Base-by-base conservation (phyloP, 495 filamentous ascomycete species). In the Aspergillus sclerotiicarbonarius region DNA sequence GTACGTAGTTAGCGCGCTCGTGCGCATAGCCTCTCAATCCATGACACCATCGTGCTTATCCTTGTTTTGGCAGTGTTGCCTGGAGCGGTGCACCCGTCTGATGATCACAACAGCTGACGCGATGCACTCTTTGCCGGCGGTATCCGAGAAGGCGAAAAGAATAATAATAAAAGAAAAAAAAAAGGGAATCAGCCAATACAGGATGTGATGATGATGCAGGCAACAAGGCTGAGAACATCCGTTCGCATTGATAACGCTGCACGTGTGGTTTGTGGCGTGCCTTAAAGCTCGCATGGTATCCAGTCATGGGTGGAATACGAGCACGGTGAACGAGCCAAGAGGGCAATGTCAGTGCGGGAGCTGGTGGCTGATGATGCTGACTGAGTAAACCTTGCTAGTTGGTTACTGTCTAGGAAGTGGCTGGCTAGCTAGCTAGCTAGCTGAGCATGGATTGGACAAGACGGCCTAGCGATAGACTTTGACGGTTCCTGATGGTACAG, bases 391-490 rank as follows among this genome's bases (percentile, higher is more conserved):
- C 37, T 41, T 25, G 25, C 25, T 25, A 25, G 25, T 25, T 25
- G 25, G 25, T 25, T 25, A 25, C 25, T 25, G 25, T 25, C 25
- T 25, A 5, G 25, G 25, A 25, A 25, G 25, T 25, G 25, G 25
- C 25, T 25, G 25, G 25, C 25, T 25, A 25, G 25, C 25, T 44
- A n/a, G 45, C n/a, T 48, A 3, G 13, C 13, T 18, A 48, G 37
- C 33, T 41, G 10, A 41, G 37, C 37, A 41, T 6, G 13, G 37
- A 9, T 41, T n/a, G 12, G n/a, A n/a, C 13, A 9, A 35, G 3
- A 35, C 33, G 8, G 33, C 33, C 58, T 61, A 66, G 43, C 52
- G 54, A 50, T 66, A 66, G 35, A 66, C 51, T 52, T 69, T 69
- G 64, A 69, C 59, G 21, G 59, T 61, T 44, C 67, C 64, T 66